A percentile compares a stretch with the other conserved stretches of the same genome.
Conservation (phyloP, 2,329 filamentous ascomycete species). For the Aspergillus novofumigatus region DNA sequence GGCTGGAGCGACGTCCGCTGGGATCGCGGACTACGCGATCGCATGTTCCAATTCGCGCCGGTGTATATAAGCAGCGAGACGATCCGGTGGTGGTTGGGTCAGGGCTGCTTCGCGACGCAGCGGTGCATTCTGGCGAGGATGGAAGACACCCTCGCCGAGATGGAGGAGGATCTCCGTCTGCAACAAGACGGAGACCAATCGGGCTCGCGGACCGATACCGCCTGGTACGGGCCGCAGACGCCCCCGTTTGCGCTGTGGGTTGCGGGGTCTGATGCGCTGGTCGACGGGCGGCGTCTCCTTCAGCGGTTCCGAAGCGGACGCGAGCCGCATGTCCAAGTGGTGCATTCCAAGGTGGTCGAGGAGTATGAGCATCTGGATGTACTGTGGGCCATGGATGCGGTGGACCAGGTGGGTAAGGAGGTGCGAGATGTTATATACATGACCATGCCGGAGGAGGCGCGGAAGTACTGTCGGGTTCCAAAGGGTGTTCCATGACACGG, state of each 20-base stretch:
- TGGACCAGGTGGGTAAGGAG: slow-evolving; percentile 77
- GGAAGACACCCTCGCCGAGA: slow-evolving; percentile 64
- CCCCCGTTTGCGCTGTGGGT: slow-evolving; percentile 90
- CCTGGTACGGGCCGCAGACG: slow-evolving; percentile 77
- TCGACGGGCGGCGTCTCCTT: slow-evolving; percentile 73
- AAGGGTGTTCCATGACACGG: slow-evolving; percentile 35
- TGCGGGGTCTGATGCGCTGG: slow-evolving; percentile 74
- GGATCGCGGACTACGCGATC: slow-evolving; percentile 72
- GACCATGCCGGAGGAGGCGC: slow-evolving; percentile 57
- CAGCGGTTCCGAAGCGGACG: slow-evolving; percentile 68
- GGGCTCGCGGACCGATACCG: slow-evolving; percentile 40
- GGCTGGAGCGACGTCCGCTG: slow-evolving; percentile 80
- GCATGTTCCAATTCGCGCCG: slow-evolving; percentile 89
- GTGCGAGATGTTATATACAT: slow-evolving; percentile 80
- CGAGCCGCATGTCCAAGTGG: slow-evolving; percentile 75
- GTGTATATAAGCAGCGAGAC: slow-evolving; percentile 85
- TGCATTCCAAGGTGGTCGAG: slow-evolving; percentile 77
- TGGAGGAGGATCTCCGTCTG: slow-evolving; percentile 32
- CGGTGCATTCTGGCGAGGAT: slow-evolving; percentile 81
- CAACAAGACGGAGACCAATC: slow-evolving; percentile 12
- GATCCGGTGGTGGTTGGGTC: slow-evolving; percentile 93
- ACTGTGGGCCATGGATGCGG: slow-evolving; percentile 87
- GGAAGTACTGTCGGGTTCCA: slow-evolving; percentile 60
- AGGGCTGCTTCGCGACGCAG: slow-evolving; percentile 78
- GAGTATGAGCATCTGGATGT: slow-evolving; percentile 94